These are phyloP conservation scores for Mycena floridula DNA, from an alignment of 768 basidiomycete species.

Conservation along the genomic window DNA sequence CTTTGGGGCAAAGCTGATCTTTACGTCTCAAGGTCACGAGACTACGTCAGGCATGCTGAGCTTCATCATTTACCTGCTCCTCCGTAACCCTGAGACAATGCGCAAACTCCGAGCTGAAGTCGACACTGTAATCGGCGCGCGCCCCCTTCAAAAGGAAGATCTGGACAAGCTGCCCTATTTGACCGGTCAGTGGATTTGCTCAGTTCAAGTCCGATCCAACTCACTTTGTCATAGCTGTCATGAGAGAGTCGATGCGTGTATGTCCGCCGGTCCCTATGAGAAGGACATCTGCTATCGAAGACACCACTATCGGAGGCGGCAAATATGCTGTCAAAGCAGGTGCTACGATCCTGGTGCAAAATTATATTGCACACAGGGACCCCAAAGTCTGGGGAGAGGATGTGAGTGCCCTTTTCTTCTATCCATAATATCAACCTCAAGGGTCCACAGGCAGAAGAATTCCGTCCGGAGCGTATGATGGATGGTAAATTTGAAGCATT, in stretches of 20 bases:
- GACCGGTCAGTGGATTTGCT: slow-evolving; percentile 26
- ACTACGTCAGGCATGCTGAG: slow-evolving; percentile 32
- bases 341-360: slow-evolving; percentile 19
- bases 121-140: slow-evolving; percentile 36
- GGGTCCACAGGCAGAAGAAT: slow-evolving; percentile 34
- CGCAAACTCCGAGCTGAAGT: slow-evolving; percentile 40
- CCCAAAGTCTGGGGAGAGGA: slow-evolving; percentile 44
- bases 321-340: slow-evolving; percentile 34
- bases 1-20: background rate
- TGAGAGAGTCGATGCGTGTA: slow-evolving; percentile 34
- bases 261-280: slow-evolving; percentile 31
- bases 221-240: slow-evolving; percentile 23
- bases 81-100: slow-evolving; percentile 37
- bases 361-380: slow-evolving; percentile 29
- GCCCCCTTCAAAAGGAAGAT: slow-evolving; percentile 30
- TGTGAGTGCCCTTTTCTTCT: slow-evolving; percentile 20
- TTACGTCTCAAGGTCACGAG: slow-evolving; percentile 15
- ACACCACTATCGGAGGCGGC: slow-evolving; percentile 30
- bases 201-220: too few relatives aligned
- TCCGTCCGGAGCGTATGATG: slow-evolving; percentile 43
- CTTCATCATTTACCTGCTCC: slow-evolving; percentile 37
- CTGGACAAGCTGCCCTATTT: slow-evolving; percentile 38
- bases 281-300: slow-evolving; percentile 25
- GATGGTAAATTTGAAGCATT: slow-evolving; percentile 43
- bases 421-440: slow-evolving; percentile 2